phyloP scores from a whole-genome alignment of 2,329 filamentous ascomycete species.

The Beauveria caledonica region DNA sequence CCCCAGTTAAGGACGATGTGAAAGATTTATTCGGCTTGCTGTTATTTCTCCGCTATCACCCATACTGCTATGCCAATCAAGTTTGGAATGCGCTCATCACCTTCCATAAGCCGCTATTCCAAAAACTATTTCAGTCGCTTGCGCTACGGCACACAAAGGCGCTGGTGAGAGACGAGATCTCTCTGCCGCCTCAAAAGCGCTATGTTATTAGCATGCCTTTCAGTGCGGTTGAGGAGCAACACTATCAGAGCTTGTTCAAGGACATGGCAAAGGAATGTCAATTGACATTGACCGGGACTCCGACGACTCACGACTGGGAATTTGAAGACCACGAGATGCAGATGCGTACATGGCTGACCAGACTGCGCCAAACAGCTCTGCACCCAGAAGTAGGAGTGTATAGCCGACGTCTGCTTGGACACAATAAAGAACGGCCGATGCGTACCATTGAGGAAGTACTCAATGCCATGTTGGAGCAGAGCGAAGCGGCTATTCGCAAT shows the following conservation, averaged over 20 bases:
- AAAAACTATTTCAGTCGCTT: constrained; percentile 60
- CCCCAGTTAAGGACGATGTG: constrained; percentile 74
- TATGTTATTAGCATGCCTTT: constrained; percentile 86
- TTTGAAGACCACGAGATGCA: constrained; percentile 54
- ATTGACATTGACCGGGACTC: constrained; percentile 55
- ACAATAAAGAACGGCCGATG: constrained; percentile 56
- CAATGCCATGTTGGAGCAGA: constrained; percentile 84
- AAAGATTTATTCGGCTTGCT: constrained; percentile 72
- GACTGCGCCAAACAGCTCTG: constrained; percentile 73
- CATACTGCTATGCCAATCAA: constrained; percentile 56
- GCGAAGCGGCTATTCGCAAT: constrained; percentile 54
- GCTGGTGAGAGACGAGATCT: constrained; percentile 67
- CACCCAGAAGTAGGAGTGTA: constrained; percentile 73
- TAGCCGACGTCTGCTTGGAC: constrained; percentile 56
- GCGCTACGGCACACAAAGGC: constrained; percentile 82
- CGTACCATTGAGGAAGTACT: constrained; percentile 81
- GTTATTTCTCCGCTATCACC: constrained; percentile 70
- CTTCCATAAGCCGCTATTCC: constrained; percentile 56
- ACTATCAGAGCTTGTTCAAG: constrained; percentile 69
- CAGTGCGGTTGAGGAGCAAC: constrained; percentile 81
- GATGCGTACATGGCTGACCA: constrained; percentile 74
- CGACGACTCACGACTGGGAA: constrained; percentile 54
- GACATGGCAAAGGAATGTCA: constrained; percentile 65
- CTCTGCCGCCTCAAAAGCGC: constrained; percentile 73
- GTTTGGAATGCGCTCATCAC: constrained; percentile 62